Evolutionary conservation across 768 basidiomycete species (phyloP).

Genomic region (Leccinum olivaceopallidum): DNA sequence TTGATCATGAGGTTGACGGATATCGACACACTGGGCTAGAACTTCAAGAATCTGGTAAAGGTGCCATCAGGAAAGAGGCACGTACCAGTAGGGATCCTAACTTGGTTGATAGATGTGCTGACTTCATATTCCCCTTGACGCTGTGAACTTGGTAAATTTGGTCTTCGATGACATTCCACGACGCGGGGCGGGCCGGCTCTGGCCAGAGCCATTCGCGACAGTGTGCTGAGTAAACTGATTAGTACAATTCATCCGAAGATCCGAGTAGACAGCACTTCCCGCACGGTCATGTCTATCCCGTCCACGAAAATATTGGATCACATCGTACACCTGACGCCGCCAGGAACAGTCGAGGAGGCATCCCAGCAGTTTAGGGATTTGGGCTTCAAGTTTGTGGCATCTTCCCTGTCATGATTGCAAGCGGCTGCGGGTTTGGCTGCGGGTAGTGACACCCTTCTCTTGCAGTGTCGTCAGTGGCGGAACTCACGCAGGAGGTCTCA

Average conservation of each 20-base stretch:
- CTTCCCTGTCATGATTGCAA: not conserved
- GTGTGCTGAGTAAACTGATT: not conserved
- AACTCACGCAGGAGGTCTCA: conserved; percentile 60
- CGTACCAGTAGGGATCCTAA: too few species aligned
- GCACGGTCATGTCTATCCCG: conserved; percentile 22
- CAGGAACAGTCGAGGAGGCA: conserved; percentile 51
- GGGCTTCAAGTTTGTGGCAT: conserved; percentile 59
- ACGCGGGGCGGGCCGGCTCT: not conserved
- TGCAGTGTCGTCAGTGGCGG: conserved; percentile 67
- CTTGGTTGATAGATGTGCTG: not conserved
- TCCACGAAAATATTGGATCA: conserved; percentile 59
- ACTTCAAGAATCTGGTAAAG: too few species aligned
- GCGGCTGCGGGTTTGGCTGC: not conserved
- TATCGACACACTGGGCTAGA: too few species aligned
- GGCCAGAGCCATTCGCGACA: not conserved
- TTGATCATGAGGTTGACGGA: too few species aligned
- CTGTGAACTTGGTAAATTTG: not conserved
- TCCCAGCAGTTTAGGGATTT: conserved; percentile 54
- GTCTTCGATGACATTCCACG: too few species aligned
- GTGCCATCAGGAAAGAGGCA: too few species aligned
- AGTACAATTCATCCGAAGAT: not conserved
- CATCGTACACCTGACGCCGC: conserved; percentile 70
- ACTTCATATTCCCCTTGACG: not conserved
- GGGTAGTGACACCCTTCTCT: not conserved
- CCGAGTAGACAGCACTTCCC: not conserved